Base-by-base conservation (phyloP, 2,329 filamentous ascomycete species). In the Samsoniella hepiali region DNA sequence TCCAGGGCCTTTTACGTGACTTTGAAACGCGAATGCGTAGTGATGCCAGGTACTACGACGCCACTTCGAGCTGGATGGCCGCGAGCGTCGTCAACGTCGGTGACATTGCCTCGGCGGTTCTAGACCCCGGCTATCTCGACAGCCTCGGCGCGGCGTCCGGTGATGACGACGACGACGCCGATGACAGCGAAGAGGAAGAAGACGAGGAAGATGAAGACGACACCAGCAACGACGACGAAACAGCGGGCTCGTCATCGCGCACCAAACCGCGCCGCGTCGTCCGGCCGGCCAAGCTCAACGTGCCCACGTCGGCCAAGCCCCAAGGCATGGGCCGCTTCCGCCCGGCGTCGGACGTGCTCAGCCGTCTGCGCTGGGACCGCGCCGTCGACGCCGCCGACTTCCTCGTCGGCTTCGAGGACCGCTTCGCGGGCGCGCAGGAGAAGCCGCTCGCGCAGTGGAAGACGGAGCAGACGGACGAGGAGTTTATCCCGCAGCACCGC, bases 401-500 rank as follows among this genome's bases (percentile, higher is more conserved):
- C 67, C 66, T 87, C 5, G 78, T 88, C 56, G 85, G 84, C 1
- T 88, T 88, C 67, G 81, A 85, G 68, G 86, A 88, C 70, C 78
- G 86, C 17, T 88, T 88, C 68, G 65, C 78, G 4, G 84, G 84
- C 1, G 76, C 79, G 2, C 78, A 77, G 67, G 85, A 88, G 72
- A 82, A 81, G 66, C 70, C 78, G 1, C 72, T 88, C 5, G 81
- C 80, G 58, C 74, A 77, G 36, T 88, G 86, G 86, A 86, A 84
- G 75, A 77, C 75, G 17, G 85, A 88, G 68, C 81, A 84, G 72
- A 87, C 85, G 38, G 82, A 88, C 66, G 84, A 88, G 64, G 86
- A 88, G 72, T 89, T 87, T 68, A 88, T 89, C 62, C 86, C 86
- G 7, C 84, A 88, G 72, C 85, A 88, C 69, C 78, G 86, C 17